Evolutionary conservation across 78 protist genomes (phyloP).

Genomic region (Polysphondylium violaceum): DNA sequence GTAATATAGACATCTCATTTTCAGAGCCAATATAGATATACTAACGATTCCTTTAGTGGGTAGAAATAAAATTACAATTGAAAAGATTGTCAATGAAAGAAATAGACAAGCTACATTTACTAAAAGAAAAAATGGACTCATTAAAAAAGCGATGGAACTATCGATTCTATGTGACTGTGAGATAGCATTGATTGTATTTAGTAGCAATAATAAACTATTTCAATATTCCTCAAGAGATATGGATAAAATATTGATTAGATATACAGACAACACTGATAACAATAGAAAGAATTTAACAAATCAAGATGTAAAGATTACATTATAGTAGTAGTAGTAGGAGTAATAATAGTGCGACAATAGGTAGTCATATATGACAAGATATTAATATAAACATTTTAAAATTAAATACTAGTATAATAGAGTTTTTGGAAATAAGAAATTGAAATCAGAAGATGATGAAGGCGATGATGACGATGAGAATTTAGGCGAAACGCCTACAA

Average conservation of each 20-base stretch:
- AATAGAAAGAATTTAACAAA: constrained; percentile 47
- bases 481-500: constrained; percentile 56
- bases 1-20: background rate
- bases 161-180: constrained; percentile 90
- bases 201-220: constrained; percentile 77
- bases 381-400: background rate
- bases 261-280: constrained; percentile 65
- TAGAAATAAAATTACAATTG: constrained; percentile 84
- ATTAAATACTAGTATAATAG: constrained; percentile 30
- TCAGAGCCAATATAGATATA: background rate
- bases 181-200: constrained; percentile 86
- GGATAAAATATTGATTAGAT: constrained; percentile 68
- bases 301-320: constrained; percentile 74
- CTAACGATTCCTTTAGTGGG: too few species aligned
- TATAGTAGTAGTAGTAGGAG: too few species aligned
- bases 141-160: constrained; percentile 93
- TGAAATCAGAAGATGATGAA: constrained; percentile 32
- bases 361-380: background rate
- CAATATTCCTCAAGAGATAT: constrained; percentile 75
- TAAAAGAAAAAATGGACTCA: constrained; percentile 90
- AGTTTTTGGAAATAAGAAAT: constrained; percentile 57
- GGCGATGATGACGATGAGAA: constrained; percentile 50
- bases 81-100: constrained; percentile 84
- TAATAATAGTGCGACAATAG: too few species aligned
- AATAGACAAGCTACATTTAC: constrained; percentile 89